phyloP scores from a whole-genome alignment of 371 early-diverging fungal species.

The Rhizopus sp. region DNA sequence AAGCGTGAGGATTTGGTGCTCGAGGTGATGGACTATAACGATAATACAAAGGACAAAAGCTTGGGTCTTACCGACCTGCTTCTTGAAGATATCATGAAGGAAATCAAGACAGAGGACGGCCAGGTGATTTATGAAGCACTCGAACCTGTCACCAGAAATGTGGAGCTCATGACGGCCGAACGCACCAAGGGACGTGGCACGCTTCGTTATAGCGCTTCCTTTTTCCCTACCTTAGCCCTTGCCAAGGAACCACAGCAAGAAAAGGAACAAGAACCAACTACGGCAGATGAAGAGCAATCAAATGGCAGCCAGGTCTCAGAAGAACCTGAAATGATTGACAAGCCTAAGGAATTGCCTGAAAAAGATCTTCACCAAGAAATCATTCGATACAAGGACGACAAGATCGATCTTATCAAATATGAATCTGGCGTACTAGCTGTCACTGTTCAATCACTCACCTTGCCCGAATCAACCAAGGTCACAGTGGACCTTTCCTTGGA shows the following conservation, averaged over 20 bases:
- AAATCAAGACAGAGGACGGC: conserved; percentile 35
- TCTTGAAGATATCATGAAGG: conserved; percentile 42
- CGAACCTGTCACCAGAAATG: conserved; percentile 44
- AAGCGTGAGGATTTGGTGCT: conserved; percentile 70
- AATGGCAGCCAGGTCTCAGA: conserved; percentile 25
- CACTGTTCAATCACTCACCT: conserved; percentile 35
- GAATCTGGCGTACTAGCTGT: conserved; percentile 51
- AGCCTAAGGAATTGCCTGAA: conserved; percentile 37
- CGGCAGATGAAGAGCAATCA: conserved; percentile 6
- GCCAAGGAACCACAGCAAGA: conserved; percentile 35
- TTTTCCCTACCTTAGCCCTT: conserved; percentile 69
- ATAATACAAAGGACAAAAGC: conserved; percentile 64
- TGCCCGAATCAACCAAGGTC: conserved; percentile 25
- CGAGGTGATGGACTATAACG: conserved; percentile 82
- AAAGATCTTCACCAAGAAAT: conserved; percentile 48
- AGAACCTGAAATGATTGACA: conserved; percentile 32
- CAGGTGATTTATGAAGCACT: conserved; percentile 44
- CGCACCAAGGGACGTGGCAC: conserved; percentile 67
- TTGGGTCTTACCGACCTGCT: conserved; percentile 62
- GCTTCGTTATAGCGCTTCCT: conserved; percentile 67
- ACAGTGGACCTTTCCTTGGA: conserved; percentile 44
- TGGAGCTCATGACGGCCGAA: conserved; percentile 59
- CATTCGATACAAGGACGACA: conserved; percentile 39
- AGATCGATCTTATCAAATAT: conserved; percentile 41
- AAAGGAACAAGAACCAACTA: conserved; percentile 1